These are phyloP conservation scores for Phytophthora pini DNA, from an alignment of 352 stramenopile species.

Conservation along the genomic window DNA sequence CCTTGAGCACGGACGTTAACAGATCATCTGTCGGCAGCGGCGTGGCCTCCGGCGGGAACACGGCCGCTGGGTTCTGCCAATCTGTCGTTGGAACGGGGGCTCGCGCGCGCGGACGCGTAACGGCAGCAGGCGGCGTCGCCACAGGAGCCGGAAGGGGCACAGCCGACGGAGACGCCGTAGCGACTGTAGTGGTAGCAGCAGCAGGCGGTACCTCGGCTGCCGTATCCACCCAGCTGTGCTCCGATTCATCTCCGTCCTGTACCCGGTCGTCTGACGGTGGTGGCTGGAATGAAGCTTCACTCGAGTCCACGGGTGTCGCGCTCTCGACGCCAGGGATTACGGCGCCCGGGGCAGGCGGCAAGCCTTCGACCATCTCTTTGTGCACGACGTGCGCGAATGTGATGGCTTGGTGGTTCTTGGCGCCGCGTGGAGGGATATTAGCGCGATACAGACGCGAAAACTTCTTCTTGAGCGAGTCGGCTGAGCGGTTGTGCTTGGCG, in stretches of 20 bases:
- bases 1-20: slow-evolving; percentile 43
- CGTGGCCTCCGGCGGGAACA: slow-evolving; percentile 26
- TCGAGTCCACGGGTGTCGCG: slow-evolving; percentile 19
- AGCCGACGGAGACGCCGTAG: slow-evolving; percentile 6
- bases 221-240: slow-evolving; percentile 34
- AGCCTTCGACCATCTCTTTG: slow-evolving; percentile 44
- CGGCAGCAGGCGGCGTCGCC: slow-evolving; percentile 4
- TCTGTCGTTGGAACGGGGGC: slow-evolving; percentile 13
- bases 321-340: slow-evolving; percentile 8
- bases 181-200: background rate
- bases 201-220: slow-evolving; percentile 10
- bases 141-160: background rate
- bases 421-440: slow-evolving; percentile 35
- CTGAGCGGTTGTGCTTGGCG: slow-evolving; percentile 43
- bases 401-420: slow-evolving; percentile 46
- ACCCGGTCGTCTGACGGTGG: slow-evolving; percentile 20
- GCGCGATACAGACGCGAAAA: slow-evolving; percentile 45
- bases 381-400: slow-evolving; percentile 43
- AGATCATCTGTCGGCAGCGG: slow-evolving; percentile 35
- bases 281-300: slow-evolving; percentile 27
- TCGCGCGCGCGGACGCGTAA: slow-evolving; percentile 14
- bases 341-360: slow-evolving; percentile 10
- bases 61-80: slow-evolving; percentile 29
- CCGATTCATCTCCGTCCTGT: slow-evolving; percentile 35
- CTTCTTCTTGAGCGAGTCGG: slow-evolving; percentile 57